These are phyloP conservation scores for Exophiala phaeomuriformis DNA, from an alignment of 2,329 filamentous ascomycete species.

Conservation along the genomic window DNA sequence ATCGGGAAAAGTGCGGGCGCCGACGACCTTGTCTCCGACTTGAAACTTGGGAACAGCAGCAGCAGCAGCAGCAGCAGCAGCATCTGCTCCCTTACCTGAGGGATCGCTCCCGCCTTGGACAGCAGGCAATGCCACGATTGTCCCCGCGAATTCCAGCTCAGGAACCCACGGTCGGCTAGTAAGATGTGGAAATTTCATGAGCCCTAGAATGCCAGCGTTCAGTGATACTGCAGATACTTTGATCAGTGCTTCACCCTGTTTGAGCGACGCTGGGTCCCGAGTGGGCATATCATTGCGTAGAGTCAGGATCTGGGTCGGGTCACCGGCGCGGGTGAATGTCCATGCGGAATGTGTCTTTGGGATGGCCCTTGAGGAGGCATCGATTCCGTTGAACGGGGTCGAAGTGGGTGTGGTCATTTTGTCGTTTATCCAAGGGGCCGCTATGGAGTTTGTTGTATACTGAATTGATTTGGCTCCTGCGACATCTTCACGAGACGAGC, in stretches of 20 bases:
- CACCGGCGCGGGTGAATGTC: constrained; percentile 4
- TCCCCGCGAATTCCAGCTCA: constrained; percentile 9
- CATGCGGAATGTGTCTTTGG: constrained; percentile 7
- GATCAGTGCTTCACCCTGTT: constrained; percentile 6
- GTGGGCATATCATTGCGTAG: constrained; percentile 6
- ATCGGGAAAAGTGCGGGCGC: neutral
- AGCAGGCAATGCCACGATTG: constrained; percentile 3
- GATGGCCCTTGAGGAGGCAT: neutral
- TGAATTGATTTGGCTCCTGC: too few relatives aligned
- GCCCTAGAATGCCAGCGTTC: neutral
- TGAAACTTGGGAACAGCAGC: neutral
- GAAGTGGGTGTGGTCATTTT: too few relatives aligned
- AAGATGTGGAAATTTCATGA: constrained; percentile 2
- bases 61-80: too few relatives aligned
- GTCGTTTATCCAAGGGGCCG: too few relatives aligned
- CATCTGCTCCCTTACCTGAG: neutral
- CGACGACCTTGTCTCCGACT: constrained; percentile 6
- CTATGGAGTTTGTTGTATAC: too few relatives aligned
- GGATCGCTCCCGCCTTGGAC: neutral
- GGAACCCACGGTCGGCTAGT: constrained; percentile 12
- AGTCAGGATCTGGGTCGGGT: constrained; percentile 9
- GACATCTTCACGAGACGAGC: too few relatives aligned
- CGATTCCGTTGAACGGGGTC: too few relatives aligned
- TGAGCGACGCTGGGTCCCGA: neutral
- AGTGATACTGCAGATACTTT: constrained; percentile 9